Percentiles rank a stretch among this genome's conserved stretches.
phyloP scores from a whole-genome alignment of 164 flowering plant genomes.

The Stephania japonica region DNA sequence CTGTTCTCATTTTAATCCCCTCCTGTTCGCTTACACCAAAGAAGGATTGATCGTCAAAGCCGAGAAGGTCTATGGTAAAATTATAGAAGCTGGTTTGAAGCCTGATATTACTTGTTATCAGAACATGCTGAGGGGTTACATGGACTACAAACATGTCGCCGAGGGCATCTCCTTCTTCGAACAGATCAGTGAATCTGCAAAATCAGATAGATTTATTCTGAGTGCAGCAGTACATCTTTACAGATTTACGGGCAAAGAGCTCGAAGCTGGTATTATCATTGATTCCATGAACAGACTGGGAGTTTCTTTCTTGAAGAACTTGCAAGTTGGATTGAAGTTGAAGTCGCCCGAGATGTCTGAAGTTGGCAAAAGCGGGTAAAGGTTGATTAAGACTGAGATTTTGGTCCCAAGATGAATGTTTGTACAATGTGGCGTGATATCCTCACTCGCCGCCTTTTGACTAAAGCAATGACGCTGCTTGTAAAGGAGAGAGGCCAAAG shows the following conservation, averaged over 20 bases:
- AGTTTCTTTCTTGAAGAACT: slow-evolving; percentile 37
- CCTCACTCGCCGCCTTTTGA: neutral
- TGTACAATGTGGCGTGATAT: neutral
- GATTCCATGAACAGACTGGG: slow-evolving; percentile 48
- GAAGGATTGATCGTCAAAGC: slow-evolving; percentile 59
- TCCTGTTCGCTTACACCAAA: slow-evolving; percentile 42
- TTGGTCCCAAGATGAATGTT: neutral
- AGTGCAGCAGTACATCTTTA: slow-evolving; percentile 76
- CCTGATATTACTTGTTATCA: slow-evolving; percentile 52
- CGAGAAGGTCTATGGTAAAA: slow-evolving; percentile 42
- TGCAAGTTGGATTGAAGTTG: slow-evolving; percentile 47
- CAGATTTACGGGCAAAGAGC: slow-evolving; percentile 37
- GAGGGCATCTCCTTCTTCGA: slow-evolving; percentile 63
- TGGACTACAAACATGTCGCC: slow-evolving; percentile 56
- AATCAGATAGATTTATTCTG: slow-evolving; percentile 53
- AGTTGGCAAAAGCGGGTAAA: neutral
- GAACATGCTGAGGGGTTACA: slow-evolving; percentile 61
- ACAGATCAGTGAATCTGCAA: slow-evolving; percentile 24
- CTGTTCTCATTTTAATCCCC: slow-evolving; percentile 48
- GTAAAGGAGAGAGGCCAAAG: neutral
- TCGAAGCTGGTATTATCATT: slow-evolving; percentile 38
- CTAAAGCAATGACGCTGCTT: neutral
- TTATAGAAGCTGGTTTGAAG: slow-evolving; percentile 31
- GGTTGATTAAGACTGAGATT: neutral
- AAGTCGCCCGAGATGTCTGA: neutral